Evolutionary conservation across 2,329 filamentous ascomycete genomes (phyloP).

Genomic region (Xylaria sp.): DNA sequence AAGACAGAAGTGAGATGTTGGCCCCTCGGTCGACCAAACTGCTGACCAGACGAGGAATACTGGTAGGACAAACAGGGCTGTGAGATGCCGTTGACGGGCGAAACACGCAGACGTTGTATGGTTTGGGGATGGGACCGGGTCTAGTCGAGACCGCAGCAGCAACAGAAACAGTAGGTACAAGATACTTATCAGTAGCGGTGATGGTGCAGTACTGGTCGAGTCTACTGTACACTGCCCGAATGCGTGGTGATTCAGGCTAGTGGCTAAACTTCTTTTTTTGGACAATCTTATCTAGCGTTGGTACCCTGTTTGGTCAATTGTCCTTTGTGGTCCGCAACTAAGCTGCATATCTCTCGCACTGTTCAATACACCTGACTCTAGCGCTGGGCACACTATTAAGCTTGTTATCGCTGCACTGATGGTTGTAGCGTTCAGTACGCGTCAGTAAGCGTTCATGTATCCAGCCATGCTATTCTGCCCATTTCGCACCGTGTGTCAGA

Average conservation of each 20-base stretch:
- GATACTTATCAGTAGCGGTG: background rate
- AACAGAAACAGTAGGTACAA: background rate
- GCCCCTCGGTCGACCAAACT: slow-evolving; percentile 12
- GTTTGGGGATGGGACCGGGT: slow-evolving; percentile 17
- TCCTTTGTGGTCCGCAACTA: background rate
- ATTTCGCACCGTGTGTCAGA: slow-evolving; percentile 2
- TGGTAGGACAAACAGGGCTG: slow-evolving; percentile 18
- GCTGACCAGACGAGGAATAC: background rate
- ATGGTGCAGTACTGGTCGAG: slow-evolving; percentile 3
- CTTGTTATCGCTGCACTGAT: background rate
- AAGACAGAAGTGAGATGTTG: slow-evolving; percentile 27
- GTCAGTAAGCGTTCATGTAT: background rate
- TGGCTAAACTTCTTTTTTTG: slow-evolving; percentile 37
- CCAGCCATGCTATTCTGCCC: background rate
- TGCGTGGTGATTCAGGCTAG: slow-evolving; percentile 22
- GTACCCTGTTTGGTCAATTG: slow-evolving; percentile 23
- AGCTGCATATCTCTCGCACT: background rate
- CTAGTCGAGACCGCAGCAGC: background rate
- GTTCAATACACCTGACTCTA: background rate
- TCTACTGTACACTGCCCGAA: background rate
- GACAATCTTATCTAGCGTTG: slow-evolving; percentile 22
- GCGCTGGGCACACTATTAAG: background rate
- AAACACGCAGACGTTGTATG: slow-evolving; percentile 15
- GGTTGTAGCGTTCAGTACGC: background rate
- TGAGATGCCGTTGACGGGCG: slow-evolving; percentile 22